phyloP scores from a whole-genome alignment of 2,329 filamentous ascomycete genomes.

The Colletotrichum godetiae region DNA sequence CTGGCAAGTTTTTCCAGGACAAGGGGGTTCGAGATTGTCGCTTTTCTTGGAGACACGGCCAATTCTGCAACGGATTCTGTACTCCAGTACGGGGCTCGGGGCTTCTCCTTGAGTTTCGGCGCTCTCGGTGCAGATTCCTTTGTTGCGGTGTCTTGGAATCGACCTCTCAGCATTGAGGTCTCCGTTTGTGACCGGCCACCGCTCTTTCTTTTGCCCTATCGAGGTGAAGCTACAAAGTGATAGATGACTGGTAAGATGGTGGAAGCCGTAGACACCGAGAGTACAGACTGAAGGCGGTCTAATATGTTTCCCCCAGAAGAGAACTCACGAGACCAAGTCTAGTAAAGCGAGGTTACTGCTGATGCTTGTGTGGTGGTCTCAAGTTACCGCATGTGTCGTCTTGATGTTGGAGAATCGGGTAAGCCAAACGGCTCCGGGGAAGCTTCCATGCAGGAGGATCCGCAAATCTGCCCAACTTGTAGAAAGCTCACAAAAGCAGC shows the following conservation, averaged over 20 bases:
- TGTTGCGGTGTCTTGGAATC: conserved; percentile 63
- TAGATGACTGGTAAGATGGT: conserved; percentile 46
- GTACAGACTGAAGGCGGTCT: conserved; percentile 15
- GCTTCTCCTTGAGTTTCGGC: conserved; percentile 37
- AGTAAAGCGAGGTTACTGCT: background rate
- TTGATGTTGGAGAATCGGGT: conserved; percentile 36
- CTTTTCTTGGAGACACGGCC: conserved; percentile 43
- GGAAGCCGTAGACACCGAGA: conserved; percentile 23
- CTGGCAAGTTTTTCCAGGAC: conserved; percentile 41
- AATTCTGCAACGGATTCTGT: conserved; percentile 26
- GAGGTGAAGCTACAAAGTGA: conserved; percentile 52
- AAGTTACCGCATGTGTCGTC: conserved; percentile 33
- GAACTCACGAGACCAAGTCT: conserved; percentile 2
- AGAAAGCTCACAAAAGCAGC: background rate
- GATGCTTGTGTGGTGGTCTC: conserved; percentile 12
- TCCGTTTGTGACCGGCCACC: conserved; percentile 62
- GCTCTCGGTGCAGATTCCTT: conserved; percentile 59
- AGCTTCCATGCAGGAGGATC: conserved; percentile 31
- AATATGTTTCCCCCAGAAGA: conserved; percentile 18
- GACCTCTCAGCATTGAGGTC: conserved; percentile 53
- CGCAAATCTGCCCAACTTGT: conserved; percentile 18
- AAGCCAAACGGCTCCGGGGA: conserved; percentile 39
- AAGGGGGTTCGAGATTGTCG: conserved; percentile 47
- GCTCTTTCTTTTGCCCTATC: conserved; percentile 57
- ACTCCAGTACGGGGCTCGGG: conserved; percentile 29